A percentile compares a stretch with the other conserved stretches of the same genome.
Evolutionary conservation across 495 filamentous ascomycete species (phyloP).

Genomic region (Annulohypoxylon maeteangense): DNA sequence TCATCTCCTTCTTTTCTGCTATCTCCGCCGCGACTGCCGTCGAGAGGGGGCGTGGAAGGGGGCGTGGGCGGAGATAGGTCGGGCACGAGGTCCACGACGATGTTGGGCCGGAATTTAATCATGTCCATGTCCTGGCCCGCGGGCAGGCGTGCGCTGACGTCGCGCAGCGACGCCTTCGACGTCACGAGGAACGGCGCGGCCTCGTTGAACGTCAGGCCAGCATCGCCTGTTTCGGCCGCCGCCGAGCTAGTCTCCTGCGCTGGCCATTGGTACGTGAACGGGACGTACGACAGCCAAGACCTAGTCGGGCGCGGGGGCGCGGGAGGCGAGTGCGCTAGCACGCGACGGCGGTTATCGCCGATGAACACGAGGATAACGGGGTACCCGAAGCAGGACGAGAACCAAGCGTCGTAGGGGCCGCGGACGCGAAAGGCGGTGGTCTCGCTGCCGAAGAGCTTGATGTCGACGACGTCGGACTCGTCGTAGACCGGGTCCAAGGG

Average conservation of each 20-base stretch:
- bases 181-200: slow-evolving; percentile 79
- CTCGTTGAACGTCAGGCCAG: slow-evolving; percentile 78
- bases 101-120: slow-evolving; percentile 86
- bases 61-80: slow-evolving; percentile 47
- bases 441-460: slow-evolving; percentile 72
- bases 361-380: slow-evolving; percentile 74
- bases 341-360: slow-evolving; percentile 67
- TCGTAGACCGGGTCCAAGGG: slow-evolving; percentile 67
- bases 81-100: slow-evolving; percentile 71
- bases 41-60: slow-evolving; percentile 51
- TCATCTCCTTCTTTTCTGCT: slow-evolving; percentile 50
- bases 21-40: slow-evolving; percentile 51
- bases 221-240: neutral
- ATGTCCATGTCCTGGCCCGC: slow-evolving; percentile 69
- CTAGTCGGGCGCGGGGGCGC: slow-evolving; percentile 28
- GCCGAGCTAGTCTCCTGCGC: slow-evolving; percentile 15
- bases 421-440: slow-evolving; percentile 76
- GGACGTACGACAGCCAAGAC: slow-evolving; percentile 59
- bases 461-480: slow-evolving; percentile 60
- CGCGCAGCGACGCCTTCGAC: slow-evolving; percentile 72
- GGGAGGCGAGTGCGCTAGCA: slow-evolving; percentile 65
- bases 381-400: slow-evolving; percentile 76
- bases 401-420: slow-evolving; percentile 74
- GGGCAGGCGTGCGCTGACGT: slow-evolving; percentile 70
- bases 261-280: slow-evolving; percentile 23